A percentile compares a stretch with the other conserved stretches of the same genome.
phyloP scores from a whole-genome alignment of 768 basidiomycete genomes.

The Tricholoma furcatifolium region DNA sequence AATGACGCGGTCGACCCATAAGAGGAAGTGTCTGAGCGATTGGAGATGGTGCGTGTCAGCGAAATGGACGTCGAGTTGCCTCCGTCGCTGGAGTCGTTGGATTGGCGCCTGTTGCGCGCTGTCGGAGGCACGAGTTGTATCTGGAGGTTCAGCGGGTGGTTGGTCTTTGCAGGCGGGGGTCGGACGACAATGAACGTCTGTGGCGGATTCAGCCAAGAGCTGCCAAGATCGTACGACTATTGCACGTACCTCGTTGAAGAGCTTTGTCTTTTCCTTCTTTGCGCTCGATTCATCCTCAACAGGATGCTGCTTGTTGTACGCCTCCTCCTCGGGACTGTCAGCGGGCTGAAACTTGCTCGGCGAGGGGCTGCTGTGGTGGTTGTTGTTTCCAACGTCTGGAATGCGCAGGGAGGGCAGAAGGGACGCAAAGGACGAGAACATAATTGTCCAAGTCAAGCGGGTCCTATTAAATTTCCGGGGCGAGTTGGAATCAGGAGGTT shows the following conservation, averaged over 20 bases:
- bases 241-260: slow-evolving; percentile 45
- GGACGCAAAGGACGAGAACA: slow-evolving; percentile 21
- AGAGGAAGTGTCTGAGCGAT: slow-evolving; percentile 49
- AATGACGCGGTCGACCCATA: slow-evolving; percentile 41
- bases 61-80: slow-evolving; percentile 18
- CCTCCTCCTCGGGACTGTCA: slow-evolving; percentile 18
- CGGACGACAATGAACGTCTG: slow-evolving; percentile 14
- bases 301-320: slow-evolving; percentile 17
- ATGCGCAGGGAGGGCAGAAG: slow-evolving; percentile 21
- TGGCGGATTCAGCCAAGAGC: background rate
- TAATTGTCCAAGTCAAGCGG: background rate
- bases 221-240: slow-evolving; percentile 5
- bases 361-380: slow-evolving; percentile 6
- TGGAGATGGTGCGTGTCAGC: slow-evolving; percentile 53
- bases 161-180: slow-evolving; percentile 5
- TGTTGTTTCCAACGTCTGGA: background rate
- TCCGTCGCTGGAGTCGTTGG: slow-evolving; percentile 37
- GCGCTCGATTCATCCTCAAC: slow-evolving; percentile 28
- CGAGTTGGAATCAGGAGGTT: background rate
- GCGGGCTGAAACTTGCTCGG: slow-evolving; percentile 8
- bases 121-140: slow-evolving; percentile 46
- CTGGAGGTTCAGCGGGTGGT: slow-evolving; percentile 16
- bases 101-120: slow-evolving; percentile 44
- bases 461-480: background rate
- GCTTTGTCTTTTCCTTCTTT: slow-evolving; percentile 43